A percentile compares a stretch with the other conserved stretches of the same genome.
Conservation (phyloP, 805 yeast genomes). For the Nakazawaea anatomiae region DNA sequence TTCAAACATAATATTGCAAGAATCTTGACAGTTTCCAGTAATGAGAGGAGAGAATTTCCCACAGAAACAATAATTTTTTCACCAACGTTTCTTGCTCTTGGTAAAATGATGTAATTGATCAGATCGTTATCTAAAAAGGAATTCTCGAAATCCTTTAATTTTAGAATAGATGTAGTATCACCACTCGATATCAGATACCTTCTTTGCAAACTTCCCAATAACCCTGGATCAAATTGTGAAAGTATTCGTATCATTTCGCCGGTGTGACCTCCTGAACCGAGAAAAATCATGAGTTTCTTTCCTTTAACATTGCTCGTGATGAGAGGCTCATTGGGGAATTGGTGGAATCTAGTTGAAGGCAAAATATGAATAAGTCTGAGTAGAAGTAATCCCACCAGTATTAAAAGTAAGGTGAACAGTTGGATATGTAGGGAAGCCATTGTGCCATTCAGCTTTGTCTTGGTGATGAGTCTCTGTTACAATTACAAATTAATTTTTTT, state of each 20-base stretch:
- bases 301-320: neutral
- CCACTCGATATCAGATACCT: constrained; percentile 34
- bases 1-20: constrained; percentile 9
- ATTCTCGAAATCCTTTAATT: constrained; percentile 32
- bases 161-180: constrained; percentile 37
- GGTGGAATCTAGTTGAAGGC: constrained; percentile 5
- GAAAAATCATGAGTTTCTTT: constrained; percentile 45
- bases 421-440: neutral
- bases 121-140: constrained; percentile 8
- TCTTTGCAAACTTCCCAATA: constrained; percentile 16
- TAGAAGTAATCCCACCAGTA: neutral
- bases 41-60: constrained; percentile 26
- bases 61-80: constrained; percentile 26
- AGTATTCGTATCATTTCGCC: constrained; percentile 88
- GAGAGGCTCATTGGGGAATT: neutral
- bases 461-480: too few relatives aligned
- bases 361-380: constrained; percentile 4
- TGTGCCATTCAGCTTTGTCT: neutral
- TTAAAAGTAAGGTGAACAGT: neutral
- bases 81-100: constrained; percentile 32
- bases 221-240: constrained; percentile 24
- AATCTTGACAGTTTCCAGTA: constrained; percentile 16
- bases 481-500: neutral
- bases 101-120: constrained; percentile 24
- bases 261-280: constrained; percentile 97